Base-by-base conservation (phyloP, 2,329 filamentous ascomycete species). In the Alternaria panax region DNA sequence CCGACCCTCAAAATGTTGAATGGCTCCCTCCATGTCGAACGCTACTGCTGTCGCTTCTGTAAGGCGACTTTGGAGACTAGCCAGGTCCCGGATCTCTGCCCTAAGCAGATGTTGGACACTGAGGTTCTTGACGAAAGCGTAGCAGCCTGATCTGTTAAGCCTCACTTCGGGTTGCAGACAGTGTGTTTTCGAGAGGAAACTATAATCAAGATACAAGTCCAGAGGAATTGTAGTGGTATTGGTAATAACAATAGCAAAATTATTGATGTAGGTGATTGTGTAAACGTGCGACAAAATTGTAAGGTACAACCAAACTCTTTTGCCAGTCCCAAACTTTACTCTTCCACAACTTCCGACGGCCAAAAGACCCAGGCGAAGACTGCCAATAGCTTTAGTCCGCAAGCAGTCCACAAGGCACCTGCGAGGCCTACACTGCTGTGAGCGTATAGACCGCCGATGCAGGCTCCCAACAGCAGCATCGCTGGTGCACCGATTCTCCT, bases 381-480 rank as follows among this genome's bases (percentile, higher is more conserved):
- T 14, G 80, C 75, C 2, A 75, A 30, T 0, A 65, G 55, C 64
- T 83, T 83, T 56, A 83, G 54, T 0, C 54, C 72, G 2, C 74
- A 79, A 8, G 81, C 81, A 18, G 77, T 78, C 83, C 83, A 86
- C 38, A 86, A 62, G 12, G 80, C 84, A 2, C 83, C 84, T 38
- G 80, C 78, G 40, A 88, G 72, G 0, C 85, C 85, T 32, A 83
- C 73, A 11, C 72, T 67, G 60, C 81, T 87, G 59, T 83, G 82
- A 22, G 85, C 84, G 74, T 83, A 86, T 24, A 84, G 64, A 0
- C 86, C 86, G 1, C 86, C 86, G 7, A 82, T 59, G 34, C 87
- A 78, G 0, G 85, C 85, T 1, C 86, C 87, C 3, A 83, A 25
- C 28, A 87, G 58, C n/a, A 87, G 75, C 52, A 84, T 74, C 2